Evolutionary conservation across 345 rosid species (phyloP).

Genomic region (Hypericum perforatum): DNA sequence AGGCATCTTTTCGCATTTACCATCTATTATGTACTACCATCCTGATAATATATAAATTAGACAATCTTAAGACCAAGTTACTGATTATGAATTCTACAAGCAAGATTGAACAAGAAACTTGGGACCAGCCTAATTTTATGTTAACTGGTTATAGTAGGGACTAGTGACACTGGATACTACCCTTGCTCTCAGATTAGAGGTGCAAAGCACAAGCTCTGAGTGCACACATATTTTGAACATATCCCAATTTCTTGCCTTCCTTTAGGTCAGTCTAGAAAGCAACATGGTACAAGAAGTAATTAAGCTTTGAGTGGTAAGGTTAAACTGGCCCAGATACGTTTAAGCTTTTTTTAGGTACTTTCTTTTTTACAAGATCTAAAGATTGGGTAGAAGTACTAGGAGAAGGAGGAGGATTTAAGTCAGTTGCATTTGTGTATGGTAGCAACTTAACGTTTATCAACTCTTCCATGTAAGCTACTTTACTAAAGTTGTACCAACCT

Average conservation of each 20-base stretch:
- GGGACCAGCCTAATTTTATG: no score
- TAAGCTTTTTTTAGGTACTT: slow-evolving; percentile 51
- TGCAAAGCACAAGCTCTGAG: slow-evolving; percentile 97
- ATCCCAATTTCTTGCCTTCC: slow-evolving; percentile 84
- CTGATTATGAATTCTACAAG: background rate
- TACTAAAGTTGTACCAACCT: slow-evolving; percentile 85
- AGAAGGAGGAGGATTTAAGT: slow-evolving; percentile 37
- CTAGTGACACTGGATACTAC: slow-evolving; percentile 95
- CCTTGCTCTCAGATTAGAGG: slow-evolving; percentile 84
- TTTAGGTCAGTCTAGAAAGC: slow-evolving; percentile 77
- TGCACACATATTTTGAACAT: slow-evolving; percentile 86
- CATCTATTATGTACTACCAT: slow-evolving; percentile 95
- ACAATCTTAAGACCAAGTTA: slow-evolving; percentile 10
- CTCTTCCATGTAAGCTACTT: slow-evolving; percentile 88
- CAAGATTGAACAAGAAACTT: no score
- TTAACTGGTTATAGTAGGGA: slow-evolving; percentile 87
- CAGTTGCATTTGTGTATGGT: slow-evolving; percentile 40
- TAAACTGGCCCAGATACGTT: slow-evolving; percentile 88
- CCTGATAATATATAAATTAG: slow-evolving; percentile 35
- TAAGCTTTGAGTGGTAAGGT: slow-evolving; percentile 55
- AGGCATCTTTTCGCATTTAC: slow-evolving; percentile 92
- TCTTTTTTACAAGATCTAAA: slow-evolving; percentile 28
- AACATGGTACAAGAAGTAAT: slow-evolving; percentile 92
- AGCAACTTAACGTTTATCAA: slow-evolving; percentile 75
- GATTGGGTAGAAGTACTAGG: slow-evolving; percentile 38